Evolutionary conservation across 2,329 filamentous ascomycete species (phyloP), one percentile per base, ranked within the genome.

Genomic region (Emmonsiellopsis sp.): DNA sequence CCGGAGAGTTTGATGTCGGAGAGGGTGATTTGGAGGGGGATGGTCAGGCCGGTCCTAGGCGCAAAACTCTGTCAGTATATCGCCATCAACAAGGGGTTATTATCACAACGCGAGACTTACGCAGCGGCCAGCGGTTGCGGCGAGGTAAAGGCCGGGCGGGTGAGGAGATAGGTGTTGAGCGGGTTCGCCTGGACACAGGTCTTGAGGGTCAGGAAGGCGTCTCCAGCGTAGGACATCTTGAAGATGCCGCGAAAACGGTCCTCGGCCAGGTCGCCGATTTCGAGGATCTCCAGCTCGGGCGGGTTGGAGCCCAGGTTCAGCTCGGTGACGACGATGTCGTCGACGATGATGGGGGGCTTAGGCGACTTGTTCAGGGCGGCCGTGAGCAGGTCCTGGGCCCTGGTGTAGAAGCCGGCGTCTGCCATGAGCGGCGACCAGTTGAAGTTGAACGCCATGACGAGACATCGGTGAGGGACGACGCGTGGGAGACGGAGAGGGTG

Each of bases 401-500:
- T 86, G 69, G 87, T 83, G 74, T 92, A 92, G 73, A 93, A 93
- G 63, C 84, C 82, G 66, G 89, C 92, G 76, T 97, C 93, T 67
- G 92, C 92, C 75, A 94, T 93, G 61, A 98, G 81, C 68, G 93
- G 93, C 81, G 90, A 95, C 93, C 93, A 98, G 89, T 97, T 97
- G 87, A 98, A 98, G 79, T 97, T 97, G 87, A 98, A 98, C 63
- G 93, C 93, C 93, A 98, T 98, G 73, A 58, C 62, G 57, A 61
- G 45, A 48, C 51, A 57, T 54, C 43, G 34, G 32, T 2, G 20
- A 9, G n/a, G 30, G 13, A 11, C 5, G 38, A 40, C 15, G 43
- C 37, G 31, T 44, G 31, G 51, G 35, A 11, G 16, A 6, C 20
- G 15, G 20, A 34, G 47, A 30, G 10, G 16, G 35, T 26, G 34